A percentile compares a stretch with the other conserved stretches of the same genome.
Evolutionary conservation across 345 rosid genomes (phyloP).

Genomic region (Erysimum cheiranthoides): DNA sequence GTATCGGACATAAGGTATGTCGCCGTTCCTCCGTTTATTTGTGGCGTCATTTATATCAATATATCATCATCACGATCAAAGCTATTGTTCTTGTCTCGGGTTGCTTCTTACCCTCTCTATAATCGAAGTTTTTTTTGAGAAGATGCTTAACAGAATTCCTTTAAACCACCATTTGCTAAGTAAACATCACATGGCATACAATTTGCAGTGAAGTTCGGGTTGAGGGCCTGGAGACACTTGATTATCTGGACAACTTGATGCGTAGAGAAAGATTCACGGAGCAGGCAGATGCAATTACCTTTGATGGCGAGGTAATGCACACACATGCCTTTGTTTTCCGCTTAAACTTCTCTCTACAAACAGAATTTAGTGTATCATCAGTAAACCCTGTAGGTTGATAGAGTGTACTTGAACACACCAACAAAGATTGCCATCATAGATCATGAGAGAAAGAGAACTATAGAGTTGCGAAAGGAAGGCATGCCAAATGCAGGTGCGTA

Average conservation of each 20-base stretch:
- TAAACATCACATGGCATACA: slow-evolving; percentile 34
- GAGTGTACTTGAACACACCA: slow-evolving; percentile 81
- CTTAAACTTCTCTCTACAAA: neutral
- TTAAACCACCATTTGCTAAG: neutral
- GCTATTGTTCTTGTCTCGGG: neutral
- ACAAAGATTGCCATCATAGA: slow-evolving; percentile 82
- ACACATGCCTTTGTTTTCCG: neutral
- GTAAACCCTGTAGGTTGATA: slow-evolving; percentile 56
- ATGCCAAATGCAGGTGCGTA: slow-evolving; percentile 59
- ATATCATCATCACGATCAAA: neutral
- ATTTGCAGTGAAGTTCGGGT: slow-evolving; percentile 87
- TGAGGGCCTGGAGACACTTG: slow-evolving; percentile 93
- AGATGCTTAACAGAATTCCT: neutral
- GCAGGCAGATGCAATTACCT: slow-evolving; percentile 91
- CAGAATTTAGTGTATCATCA: slow-evolving; percentile 15
- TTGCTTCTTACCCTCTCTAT: neutral
- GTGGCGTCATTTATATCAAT: neutral
- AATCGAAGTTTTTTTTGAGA: neutral
- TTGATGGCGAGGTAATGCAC: slow-evolving; percentile 72
- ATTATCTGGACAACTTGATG: slow-evolving; percentile 76
- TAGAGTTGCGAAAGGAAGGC: slow-evolving; percentile 73
- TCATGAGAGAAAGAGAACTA: slow-evolving; percentile 87
- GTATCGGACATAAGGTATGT: slow-evolving; percentile 91
- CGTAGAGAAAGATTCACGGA: slow-evolving; percentile 72
- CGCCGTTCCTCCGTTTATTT: neutral